Conservation (phyloP, 2,329 filamentous ascomycete genomes). For the Verticillium dahliae region DNA sequence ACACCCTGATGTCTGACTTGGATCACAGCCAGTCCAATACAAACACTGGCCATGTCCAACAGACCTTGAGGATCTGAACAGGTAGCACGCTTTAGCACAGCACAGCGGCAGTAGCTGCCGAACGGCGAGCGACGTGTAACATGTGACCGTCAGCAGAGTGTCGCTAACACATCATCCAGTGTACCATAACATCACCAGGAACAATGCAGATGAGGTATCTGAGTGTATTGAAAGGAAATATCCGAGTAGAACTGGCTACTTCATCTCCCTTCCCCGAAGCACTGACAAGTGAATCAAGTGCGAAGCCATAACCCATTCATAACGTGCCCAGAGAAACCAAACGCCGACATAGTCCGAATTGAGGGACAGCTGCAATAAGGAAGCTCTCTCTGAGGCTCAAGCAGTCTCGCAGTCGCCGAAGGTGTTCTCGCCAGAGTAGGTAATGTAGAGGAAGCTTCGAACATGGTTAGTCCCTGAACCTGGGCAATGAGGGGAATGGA, state of each 20-base stretch:
- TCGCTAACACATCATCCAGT: neutral
- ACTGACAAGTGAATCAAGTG: neutral
- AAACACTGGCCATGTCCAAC: too few relatives aligned
- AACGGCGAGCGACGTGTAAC: too few relatives aligned
- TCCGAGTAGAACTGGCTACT: neutral
- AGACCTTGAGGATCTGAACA: too few relatives aligned
- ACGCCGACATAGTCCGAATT: neutral
- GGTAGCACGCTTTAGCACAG: too few relatives aligned
- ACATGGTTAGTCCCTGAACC: neutral
- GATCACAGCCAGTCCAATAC: too few relatives aligned
- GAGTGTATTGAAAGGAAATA: neutral
- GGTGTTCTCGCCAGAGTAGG: conserved; percentile 98
- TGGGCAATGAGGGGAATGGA: neutral
- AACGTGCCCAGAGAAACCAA: neutral
- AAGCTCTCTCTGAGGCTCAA: conserved; percentile 16
- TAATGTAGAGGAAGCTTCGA: conserved; percentile 90
- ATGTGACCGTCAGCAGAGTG: too few relatives aligned
- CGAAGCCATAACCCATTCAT: neutral
- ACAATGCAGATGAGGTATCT: neutral
- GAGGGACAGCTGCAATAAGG: neutral
- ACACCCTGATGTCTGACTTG: too few relatives aligned
- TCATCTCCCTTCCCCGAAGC: neutral
- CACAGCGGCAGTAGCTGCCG: too few relatives aligned
- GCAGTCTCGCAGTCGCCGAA: conserved; percentile 58
- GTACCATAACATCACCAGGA: neutral